A percentile compares a stretch with the other conserved stretches of the same genome.
phyloP scores from a whole-genome alignment of 192 early-diverging fungal genomes.

The Diversispora epigaea region DNA sequence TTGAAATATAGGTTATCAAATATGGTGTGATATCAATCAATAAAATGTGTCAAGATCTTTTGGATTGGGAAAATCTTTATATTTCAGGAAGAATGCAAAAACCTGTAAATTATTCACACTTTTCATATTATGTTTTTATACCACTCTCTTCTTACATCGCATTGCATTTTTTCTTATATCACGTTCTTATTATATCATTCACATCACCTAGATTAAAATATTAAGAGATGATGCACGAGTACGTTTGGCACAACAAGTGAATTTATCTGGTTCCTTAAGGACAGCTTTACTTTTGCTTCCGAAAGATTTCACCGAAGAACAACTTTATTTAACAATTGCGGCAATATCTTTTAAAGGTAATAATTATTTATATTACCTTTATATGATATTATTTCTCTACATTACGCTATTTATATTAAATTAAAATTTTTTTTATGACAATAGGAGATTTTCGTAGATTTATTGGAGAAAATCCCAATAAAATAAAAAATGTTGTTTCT shows the following conservation, averaged over 20 bases:
- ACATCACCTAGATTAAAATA: constrained; percentile 62
- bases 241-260: constrained; percentile 75
- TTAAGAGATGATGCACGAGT: constrained; percentile 75
- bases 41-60: constrained; percentile 78
- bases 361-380: not conserved
- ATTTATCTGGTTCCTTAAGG: constrained; percentile 81
- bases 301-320: constrained; percentile 72
- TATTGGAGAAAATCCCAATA: constrained; percentile 93
- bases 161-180: not conserved
- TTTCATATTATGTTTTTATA: not conserved
- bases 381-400: not conserved
- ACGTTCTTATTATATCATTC: not conserved
- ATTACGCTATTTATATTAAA: not conserved
- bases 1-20: constrained; percentile 67
- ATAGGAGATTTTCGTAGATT: constrained; percentile 90
- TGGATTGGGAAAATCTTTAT: constrained; percentile 95
- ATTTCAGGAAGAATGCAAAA: constrained; percentile 97
- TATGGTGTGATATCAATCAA: constrained; percentile 97
- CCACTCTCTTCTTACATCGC: not conserved
- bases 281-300: constrained; percentile 84
- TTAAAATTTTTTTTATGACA: not conserved
- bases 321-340: constrained; percentile 81
- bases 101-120: constrained; percentile 81
- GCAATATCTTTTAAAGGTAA: constrained; percentile 73
- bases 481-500: constrained; percentile 91